A percentile compares a stretch with the other conserved stretches of the same genome.
Conservation (phyloP, 208 protist species). For the Trichomonas tenax region DNA sequence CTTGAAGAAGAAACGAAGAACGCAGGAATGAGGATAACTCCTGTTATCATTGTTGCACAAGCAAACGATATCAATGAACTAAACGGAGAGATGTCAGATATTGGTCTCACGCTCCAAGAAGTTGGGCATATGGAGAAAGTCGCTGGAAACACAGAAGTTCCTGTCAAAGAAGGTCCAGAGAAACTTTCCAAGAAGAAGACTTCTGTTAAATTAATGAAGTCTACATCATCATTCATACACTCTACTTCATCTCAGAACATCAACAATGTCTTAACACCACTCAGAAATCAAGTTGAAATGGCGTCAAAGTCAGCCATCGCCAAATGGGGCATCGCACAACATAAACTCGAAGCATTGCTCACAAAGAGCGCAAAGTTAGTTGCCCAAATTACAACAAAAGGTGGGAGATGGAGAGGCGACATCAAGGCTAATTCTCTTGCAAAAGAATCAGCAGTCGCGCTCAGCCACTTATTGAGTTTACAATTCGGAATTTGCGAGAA, state of each 20-base stretch:
- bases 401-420: background rate
- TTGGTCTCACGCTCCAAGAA: background rate
- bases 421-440: background rate
- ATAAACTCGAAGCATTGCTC: background rate
- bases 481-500: constrained; percentile 8
- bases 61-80: background rate
- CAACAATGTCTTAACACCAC: background rate
- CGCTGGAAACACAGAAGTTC: background rate
- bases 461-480: background rate
- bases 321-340: background rate
- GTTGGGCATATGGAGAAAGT: background rate
- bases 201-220: background rate
- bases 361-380: background rate
- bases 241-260: background rate
- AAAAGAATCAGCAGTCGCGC: background rate
- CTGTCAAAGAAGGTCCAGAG: background rate
- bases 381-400: background rate
- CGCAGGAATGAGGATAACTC: background rate
- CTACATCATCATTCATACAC: background rate
- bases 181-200: background rate
- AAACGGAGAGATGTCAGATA: background rate
- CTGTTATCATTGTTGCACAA: background rate
- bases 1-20: too few species aligned
- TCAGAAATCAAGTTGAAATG: background rate
- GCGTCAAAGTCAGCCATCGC: background rate